These are phyloP conservation scores for Eucalyptus microcorys DNA, from an alignment of 345 rosid species.

Conservation along the genomic window DNA sequence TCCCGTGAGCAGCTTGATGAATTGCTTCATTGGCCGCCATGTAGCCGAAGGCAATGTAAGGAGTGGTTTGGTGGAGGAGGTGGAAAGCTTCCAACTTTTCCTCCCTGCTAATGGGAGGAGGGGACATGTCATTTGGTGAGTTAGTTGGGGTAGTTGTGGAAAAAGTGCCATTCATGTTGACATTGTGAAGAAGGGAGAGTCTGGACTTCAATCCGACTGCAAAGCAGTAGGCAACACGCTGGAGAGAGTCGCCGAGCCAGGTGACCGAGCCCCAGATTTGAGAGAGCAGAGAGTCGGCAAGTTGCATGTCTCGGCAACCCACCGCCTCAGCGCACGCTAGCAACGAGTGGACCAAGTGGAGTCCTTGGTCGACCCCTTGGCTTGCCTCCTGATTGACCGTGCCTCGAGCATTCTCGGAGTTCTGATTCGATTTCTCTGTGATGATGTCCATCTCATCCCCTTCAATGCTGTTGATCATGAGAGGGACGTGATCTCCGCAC, in stretches of 20 bases:
- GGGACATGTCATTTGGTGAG: background rate
- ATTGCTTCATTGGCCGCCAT: slow-evolving; percentile 60
- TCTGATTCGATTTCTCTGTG: background rate
- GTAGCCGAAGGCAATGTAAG: slow-evolving; percentile 51
- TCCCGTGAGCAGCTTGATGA: slow-evolving; percentile 32
- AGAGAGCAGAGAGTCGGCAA: slow-evolving; percentile 32
- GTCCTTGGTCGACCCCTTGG: slow-evolving; percentile 50
- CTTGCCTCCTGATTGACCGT: background rate
- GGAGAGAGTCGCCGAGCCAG: slow-evolving; percentile 42
- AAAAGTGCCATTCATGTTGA: slow-evolving; percentile 15
- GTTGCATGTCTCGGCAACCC: slow-evolving; percentile 38
- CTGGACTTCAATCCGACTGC: slow-evolving; percentile 41
- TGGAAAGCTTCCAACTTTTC: slow-evolving; percentile 53
- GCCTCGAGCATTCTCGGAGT: background rate
- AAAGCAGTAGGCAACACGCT: slow-evolving; percentile 49
- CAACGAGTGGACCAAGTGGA: slow-evolving; percentile 46
- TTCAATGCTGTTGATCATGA: background rate
- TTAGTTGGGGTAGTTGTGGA: background rate
- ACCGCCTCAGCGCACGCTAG: slow-evolving; percentile 64
- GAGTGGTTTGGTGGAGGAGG: slow-evolving; percentile 43
- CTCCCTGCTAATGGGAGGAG: slow-evolving; percentile 8
- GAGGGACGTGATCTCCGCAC: background rate
- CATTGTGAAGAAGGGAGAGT: slow-evolving; percentile 23
- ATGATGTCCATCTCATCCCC: background rate
- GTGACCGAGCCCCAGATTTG: slow-evolving; percentile 30